phyloP scores from a whole-genome alignment of 768 basidiomycete genomes.

The Trametes coccinea region DNA sequence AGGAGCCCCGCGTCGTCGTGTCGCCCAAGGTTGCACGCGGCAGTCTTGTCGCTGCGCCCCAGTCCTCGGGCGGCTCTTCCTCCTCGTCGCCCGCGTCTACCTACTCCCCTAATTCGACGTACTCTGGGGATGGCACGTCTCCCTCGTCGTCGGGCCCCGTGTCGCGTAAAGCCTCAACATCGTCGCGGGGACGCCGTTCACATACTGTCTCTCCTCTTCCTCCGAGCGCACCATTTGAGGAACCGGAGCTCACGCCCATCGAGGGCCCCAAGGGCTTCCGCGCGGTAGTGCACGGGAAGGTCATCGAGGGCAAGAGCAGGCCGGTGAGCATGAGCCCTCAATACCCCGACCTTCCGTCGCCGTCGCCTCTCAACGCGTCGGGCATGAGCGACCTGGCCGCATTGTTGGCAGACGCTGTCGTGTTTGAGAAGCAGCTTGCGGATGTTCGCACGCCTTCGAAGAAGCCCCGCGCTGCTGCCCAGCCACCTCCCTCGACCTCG shows the following conservation, averaged over 20 bases:
- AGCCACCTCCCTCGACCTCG: conserved; percentile 28
- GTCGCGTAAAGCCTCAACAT: conserved; percentile 12
- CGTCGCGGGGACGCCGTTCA: not conserved
- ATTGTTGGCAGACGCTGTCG: conserved; percentile 27
- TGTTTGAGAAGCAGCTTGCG: conserved; percentile 30
- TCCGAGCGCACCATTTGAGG: conserved; percentile 19
- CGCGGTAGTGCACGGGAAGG: conserved; percentile 37
- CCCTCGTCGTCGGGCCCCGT: conserved; percentile 11
- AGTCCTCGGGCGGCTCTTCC: conserved; percentile 5
- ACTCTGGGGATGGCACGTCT: conserved; percentile 12
- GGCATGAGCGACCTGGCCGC: conserved; percentile 29
- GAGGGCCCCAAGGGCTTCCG: conserved; percentile 30
- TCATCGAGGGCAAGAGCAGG: conserved; percentile 20
- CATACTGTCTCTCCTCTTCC: conserved; percentile 1
- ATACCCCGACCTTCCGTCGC: conserved; percentile 17
- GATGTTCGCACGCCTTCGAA: conserved; percentile 20
- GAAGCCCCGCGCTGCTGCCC: conserved; percentile 17
- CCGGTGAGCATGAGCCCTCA: conserved; percentile 15
- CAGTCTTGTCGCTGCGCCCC: conserved; percentile 20
- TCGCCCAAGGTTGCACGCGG: conserved; percentile 20
- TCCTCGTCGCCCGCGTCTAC: conserved; percentile 15
- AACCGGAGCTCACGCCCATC: conserved; percentile 24
- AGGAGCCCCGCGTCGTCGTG: conserved; percentile 18
- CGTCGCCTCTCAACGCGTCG: conserved; percentile 15
- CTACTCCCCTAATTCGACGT: conserved; percentile 11